These are phyloP conservation scores for Copromyces sp. DNA, from an alignment of 495 filamentous ascomycete species.

Conservation along the genomic window DNA sequence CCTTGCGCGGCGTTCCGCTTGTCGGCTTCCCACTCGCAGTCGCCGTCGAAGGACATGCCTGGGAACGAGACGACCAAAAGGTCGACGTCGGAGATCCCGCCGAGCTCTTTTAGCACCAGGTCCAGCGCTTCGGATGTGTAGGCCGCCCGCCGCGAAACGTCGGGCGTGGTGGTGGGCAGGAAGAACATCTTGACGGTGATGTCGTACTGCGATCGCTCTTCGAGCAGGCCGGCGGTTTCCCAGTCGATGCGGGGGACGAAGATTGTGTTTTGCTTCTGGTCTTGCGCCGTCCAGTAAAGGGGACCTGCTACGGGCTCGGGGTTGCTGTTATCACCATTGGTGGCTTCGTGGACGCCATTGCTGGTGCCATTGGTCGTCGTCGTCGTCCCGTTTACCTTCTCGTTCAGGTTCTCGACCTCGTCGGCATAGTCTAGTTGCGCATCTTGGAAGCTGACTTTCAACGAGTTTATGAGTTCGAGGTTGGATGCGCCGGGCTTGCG, in stretches of 20 bases:
- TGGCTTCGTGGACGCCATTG: constrained; percentile 31
- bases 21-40: constrained; percentile 72
- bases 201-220: constrained; percentile 74
- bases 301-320: constrained; percentile 15
- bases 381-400: constrained; percentile 28
- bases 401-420: constrained; percentile 31
- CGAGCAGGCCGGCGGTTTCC: constrained; percentile 55
- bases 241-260: constrained; percentile 74
- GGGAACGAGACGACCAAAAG: constrained; percentile 90
- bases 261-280: constrained; percentile 39
- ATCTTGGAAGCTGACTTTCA: constrained; percentile 68
- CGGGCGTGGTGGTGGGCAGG: constrained; percentile 52
- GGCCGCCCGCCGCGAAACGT: constrained; percentile 43
- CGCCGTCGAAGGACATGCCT: constrained; percentile 84
- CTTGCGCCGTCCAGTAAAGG: constrained; percentile 52
- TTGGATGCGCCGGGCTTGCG: constrained; percentile 68
- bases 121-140: constrained; percentile 69
- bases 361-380: constrained; percentile 38
- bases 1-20: constrained; percentile 49
- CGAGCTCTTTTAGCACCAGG: constrained; percentile 68
- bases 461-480: constrained; percentile 75
- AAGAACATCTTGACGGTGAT: constrained; percentile 94
- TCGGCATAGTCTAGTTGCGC: constrained; percentile 51
- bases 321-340: constrained; percentile 29
- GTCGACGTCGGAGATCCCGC: constrained; percentile 58